Evolutionary conservation across 495 filamentous ascomycete genomes (phyloP).

Genomic region (Penicillium ochrochloron): DNA sequence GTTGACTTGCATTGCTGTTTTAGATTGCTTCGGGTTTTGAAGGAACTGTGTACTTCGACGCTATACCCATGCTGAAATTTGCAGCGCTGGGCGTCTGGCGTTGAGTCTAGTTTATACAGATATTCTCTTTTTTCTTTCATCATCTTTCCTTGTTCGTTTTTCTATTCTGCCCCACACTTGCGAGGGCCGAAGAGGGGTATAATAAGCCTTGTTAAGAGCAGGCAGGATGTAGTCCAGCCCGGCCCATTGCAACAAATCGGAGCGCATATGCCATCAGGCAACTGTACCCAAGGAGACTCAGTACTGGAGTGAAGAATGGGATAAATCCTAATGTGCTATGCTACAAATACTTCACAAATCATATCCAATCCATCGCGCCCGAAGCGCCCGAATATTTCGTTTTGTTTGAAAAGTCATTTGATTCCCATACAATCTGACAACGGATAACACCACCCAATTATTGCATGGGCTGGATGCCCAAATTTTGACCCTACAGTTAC

Average conservation of each 20-base stretch:
- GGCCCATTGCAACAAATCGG: neutral
- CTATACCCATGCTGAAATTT: slow-evolving; percentile 34
- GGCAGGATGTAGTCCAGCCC: slow-evolving; percentile 7
- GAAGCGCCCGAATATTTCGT: neutral
- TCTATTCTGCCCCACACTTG: neutral
- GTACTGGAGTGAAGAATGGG: neutral
- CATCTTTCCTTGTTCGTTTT: neutral
- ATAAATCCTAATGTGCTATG: neutral
- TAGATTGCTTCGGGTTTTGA: slow-evolving; percentile 22
- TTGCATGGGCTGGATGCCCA: slow-evolving; percentile 1
- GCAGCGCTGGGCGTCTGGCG: slow-evolving; percentile 30
- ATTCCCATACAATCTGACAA: neutral
- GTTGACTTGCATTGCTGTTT: slow-evolving; percentile 17
- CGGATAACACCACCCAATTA: neutral
- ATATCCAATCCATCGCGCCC: slow-evolving; percentile 14
- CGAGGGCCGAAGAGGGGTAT: neutral
- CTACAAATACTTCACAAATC: neutral
- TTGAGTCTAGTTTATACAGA: slow-evolving; percentile 4
- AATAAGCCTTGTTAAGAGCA: slow-evolving; percentile 9
- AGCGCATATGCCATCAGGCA: slow-evolving; percentile 5
- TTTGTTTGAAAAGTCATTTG: neutral
- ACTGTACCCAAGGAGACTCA: neutral
- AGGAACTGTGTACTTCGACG: slow-evolving; percentile 23
- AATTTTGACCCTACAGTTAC: neutral
- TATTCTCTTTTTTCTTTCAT: neutral